A percentile compares a stretch with the other conserved stretches of the same genome.
Evolutionary conservation across 345 rosid genomes (phyloP).

Genomic region (Gossypium herbaceum): DNA sequence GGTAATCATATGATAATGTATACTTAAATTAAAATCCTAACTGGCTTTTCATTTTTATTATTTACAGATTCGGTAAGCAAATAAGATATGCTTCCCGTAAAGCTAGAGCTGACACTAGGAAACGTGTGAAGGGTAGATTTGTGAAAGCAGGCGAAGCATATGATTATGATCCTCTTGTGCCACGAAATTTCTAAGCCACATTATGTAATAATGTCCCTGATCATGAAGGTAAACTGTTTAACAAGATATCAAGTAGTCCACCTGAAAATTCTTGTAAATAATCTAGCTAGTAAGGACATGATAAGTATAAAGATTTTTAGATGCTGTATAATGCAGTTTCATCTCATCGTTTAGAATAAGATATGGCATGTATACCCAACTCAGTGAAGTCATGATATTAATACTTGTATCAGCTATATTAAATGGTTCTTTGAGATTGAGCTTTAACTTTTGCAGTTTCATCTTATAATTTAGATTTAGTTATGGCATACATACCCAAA

Average conservation of each 20-base stretch:
- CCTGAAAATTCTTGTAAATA: not conserved
- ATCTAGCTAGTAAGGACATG: not conserved
- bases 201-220: not conserved
- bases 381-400: not conserved
- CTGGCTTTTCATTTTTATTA: conserved; percentile 7
- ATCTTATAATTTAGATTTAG: not conserved
- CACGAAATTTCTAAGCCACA: conserved; percentile 27
- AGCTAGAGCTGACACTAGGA: conserved; percentile 92
- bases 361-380: not conserved
- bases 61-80: conserved; percentile 70
- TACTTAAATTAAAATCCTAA: not conserved
- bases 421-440: not conserved
- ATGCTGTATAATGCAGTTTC: not conserved
- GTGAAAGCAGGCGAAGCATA: conserved; percentile 83
- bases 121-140: conserved; percentile 88
- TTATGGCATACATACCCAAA: not conserved
- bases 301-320: conserved; percentile 8
- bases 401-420: not conserved
- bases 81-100: conserved; percentile 85
- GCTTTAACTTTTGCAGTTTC: not conserved
- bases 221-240: conserved; percentile 6
- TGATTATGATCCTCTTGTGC: conserved; percentile 60
- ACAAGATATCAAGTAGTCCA: not conserved
- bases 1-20: not conserved
- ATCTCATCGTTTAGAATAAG: not conserved